These are phyloP conservation scores for Thraustochytrium striatum DNA, from an alignment of 352 stramenopile species.

Conservation along the genomic window DNA sequence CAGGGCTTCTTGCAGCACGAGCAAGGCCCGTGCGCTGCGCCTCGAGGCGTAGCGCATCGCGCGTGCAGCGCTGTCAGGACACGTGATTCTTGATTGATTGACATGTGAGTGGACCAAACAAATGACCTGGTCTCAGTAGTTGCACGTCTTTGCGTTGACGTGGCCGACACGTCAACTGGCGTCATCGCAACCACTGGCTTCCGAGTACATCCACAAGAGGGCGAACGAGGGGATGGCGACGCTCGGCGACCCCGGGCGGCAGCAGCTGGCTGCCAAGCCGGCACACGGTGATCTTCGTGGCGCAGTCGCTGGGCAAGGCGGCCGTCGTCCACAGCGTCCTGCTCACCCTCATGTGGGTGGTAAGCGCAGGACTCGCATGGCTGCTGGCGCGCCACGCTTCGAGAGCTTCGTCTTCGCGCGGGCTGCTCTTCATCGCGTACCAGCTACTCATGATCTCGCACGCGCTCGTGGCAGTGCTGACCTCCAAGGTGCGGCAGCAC, in stretches of 20 bases:
- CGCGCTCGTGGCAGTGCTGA: background rate
- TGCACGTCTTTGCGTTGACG: too few relatives aligned
- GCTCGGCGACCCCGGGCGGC: too few relatives aligned
- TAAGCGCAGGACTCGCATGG: background rate
- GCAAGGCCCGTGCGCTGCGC: slow-evolving; percentile 27
- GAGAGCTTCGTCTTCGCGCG: background rate
- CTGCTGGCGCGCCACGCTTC: background rate
- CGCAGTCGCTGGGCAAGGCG: background rate
- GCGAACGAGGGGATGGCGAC: too few relatives aligned
- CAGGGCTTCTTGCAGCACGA: slow-evolving; percentile 56
- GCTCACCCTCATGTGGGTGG: background rate
- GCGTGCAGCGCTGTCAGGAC: too few relatives aligned
- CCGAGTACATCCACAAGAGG: too few relatives aligned
- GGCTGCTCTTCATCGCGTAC: slow-evolving; percentile 6
- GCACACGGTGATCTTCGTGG: slow-evolving; percentile 6
- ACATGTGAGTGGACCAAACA: too few relatives aligned
- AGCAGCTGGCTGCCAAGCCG: background rate
- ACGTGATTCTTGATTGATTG: too few relatives aligned
- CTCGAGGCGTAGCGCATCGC: slow-evolving; percentile 45
- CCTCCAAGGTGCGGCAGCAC: background rate
- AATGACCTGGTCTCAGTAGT: too few relatives aligned
- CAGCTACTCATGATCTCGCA: slow-evolving; percentile 22
- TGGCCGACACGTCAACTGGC: too few relatives aligned
- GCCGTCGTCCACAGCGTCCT: slow-evolving; percentile 17
- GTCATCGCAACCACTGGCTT: too few relatives aligned